A percentile compares a stretch with the other conserved stretches of the same genome.
phyloP scores from a whole-genome alignment of 2,329 filamentous ascomycete species.

The Falciphora oryzae region DNA sequence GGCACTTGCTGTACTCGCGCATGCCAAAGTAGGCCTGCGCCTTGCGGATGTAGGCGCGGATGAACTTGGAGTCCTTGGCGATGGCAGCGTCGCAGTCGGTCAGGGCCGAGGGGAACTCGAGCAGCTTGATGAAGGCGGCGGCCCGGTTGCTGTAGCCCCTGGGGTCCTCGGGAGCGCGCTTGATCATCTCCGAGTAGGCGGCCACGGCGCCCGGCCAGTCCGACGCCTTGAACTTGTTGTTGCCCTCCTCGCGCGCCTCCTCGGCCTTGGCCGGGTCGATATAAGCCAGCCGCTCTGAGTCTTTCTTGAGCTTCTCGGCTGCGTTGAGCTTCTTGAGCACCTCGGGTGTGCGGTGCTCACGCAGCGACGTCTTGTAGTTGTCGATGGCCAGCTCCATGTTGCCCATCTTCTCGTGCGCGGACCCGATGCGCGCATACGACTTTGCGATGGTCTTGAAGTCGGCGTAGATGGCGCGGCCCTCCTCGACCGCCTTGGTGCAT shows the following conservation, averaged over 20 bases:
- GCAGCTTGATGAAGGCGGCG: constrained; percentile 92
- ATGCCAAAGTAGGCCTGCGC: constrained; percentile 93
- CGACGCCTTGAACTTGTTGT: constrained; percentile 92
- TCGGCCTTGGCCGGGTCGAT: constrained; percentile 89
- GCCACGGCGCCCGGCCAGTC: constrained; percentile 95
- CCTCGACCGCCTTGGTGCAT: constrained; percentile 82
- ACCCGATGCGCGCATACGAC: constrained; percentile 92
- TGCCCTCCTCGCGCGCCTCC: constrained; percentile 89
- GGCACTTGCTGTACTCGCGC: constrained; percentile 94
- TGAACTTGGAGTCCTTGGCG: constrained; percentile 85
- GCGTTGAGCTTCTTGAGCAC: constrained; percentile 87
- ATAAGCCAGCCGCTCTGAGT: constrained; percentile 71
- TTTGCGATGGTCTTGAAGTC: constrained; percentile 99
- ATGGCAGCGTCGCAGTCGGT: constrained; percentile 90
- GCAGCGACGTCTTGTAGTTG: constrained; percentile 89
- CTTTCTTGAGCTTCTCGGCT: constrained; percentile 81
- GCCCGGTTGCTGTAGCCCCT: constrained; percentile 97
- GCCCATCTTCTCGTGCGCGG: constrained; percentile 86
- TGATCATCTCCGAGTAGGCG: constrained; percentile 93
- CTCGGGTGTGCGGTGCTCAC: constrained; percentile 93
- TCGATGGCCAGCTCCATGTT: constrained; percentile 75
- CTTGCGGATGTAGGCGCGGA: constrained; percentile 94
- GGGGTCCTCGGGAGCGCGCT: constrained; percentile 87
- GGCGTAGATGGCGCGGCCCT: constrained; percentile 82
- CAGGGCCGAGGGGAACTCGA: constrained; percentile 90